These are phyloP conservation scores for Neurospora tetraspora DNA, from an alignment of 495 filamentous ascomycete genomes.

Conservation along the genomic window DNA sequence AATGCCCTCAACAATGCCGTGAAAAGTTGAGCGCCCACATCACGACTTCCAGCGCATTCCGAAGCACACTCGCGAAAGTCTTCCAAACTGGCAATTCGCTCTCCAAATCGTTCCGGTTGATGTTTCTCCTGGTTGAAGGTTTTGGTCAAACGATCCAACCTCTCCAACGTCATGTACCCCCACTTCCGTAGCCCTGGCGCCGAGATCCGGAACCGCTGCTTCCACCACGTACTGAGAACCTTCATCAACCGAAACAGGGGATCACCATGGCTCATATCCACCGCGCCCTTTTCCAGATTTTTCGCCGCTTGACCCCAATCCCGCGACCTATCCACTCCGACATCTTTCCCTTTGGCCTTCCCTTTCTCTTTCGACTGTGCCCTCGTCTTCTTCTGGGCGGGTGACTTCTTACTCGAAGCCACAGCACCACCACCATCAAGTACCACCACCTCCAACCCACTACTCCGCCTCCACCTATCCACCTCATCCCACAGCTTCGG, in stretches of 20 bases:
- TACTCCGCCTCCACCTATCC: slow-evolving; percentile 59
- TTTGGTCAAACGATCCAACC: slow-evolving; percentile 56
- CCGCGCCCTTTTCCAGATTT: slow-evolving; percentile 53
- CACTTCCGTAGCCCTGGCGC: slow-evolving; percentile 77
- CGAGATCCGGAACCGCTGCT: slow-evolving; percentile 66
- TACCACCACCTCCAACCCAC: slow-evolving; percentile 46
- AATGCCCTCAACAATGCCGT: slow-evolving; percentile 78
- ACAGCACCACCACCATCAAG: slow-evolving; percentile 18
- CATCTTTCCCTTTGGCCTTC: slow-evolving; percentile 26
- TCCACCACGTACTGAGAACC: slow-evolving; percentile 74
- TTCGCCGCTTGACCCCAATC: slow-evolving; percentile 69
- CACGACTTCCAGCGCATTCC: slow-evolving; percentile 69
- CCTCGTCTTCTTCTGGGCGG: slow-evolving; percentile 9
- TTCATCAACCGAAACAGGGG: slow-evolving; percentile 74
- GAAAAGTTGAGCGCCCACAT: slow-evolving; percentile 84
- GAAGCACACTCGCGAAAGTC: slow-evolving; percentile 61
- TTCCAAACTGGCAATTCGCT: slow-evolving; percentile 53
- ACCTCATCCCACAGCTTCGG: slow-evolving; percentile 58
- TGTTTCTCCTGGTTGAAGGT: slow-evolving; percentile 52
- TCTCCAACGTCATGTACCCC: slow-evolving; percentile 67
- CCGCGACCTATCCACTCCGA: slow-evolving; percentile 38
- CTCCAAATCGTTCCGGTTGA: slow-evolving; percentile 58
- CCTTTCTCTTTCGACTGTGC: slow-evolving; percentile 20
- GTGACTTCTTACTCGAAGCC: background rate
- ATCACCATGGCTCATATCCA: slow-evolving; percentile 69